These are phyloP conservation scores for Malus sylvestris DNA, from an alignment of 306 rosid species.

Conservation along the genomic window DNA sequence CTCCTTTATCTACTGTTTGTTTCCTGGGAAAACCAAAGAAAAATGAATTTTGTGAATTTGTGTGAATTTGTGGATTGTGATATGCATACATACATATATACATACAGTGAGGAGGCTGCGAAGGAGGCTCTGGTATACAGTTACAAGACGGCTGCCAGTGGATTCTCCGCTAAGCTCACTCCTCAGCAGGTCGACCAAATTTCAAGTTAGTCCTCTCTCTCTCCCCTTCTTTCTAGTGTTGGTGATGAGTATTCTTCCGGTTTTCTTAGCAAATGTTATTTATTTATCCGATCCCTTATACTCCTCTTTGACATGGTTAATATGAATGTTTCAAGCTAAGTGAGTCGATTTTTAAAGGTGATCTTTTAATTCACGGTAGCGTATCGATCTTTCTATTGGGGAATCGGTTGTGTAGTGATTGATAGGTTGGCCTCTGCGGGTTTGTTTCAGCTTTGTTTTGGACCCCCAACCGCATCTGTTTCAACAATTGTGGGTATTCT, in stretches of 20 bases:
- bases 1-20: constrained; percentile 6
- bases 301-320: background rate
- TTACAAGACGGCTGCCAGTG: constrained; percentile 81
- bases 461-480: no score
- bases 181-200: constrained; percentile 45
- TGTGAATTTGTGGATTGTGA: background rate
- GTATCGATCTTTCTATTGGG: background rate
- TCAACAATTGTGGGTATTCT: no score
- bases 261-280: background rate
- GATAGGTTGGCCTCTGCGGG: no score
- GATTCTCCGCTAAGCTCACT: constrained; percentile 93
- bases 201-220: constrained; percentile 24
- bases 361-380: background rate
- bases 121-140: constrained; percentile 82
- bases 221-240: background rate
- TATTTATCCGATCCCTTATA: background rate
- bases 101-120: constrained; percentile 79
- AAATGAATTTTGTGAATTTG: background rate
- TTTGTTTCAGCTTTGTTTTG: no score
- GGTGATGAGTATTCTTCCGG: background rate
- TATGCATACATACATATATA: background rate
- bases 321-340: background rate
- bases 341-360: background rate
- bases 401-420: no score
- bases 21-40: background rate